Evolutionary conservation across 768 basidiomycete genomes (phyloP).

Genomic region (Boletus sp.): DNA sequence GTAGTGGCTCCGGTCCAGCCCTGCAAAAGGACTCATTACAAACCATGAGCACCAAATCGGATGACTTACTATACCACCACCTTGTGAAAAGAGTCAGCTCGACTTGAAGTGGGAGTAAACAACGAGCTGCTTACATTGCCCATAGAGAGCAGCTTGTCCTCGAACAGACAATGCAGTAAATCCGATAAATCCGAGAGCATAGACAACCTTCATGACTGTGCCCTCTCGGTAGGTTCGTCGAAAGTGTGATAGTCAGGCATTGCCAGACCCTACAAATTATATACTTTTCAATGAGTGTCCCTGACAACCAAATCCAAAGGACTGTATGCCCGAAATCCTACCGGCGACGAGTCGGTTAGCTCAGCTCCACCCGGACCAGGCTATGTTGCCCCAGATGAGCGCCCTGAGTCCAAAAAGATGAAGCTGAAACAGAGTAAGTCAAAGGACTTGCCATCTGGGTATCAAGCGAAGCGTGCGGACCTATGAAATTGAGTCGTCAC

Average conservation of each 20-base stretch:
- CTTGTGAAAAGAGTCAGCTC: conserved; percentile 1
- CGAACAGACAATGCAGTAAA: conserved; percentile 2
- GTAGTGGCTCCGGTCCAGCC: conserved; percentile 9
- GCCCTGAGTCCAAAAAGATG: neutral
- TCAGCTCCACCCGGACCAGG: neutral
- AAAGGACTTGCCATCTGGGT: neutral
- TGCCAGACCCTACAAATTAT: neutral
- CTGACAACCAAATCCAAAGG: neutral
- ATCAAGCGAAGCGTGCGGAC: neutral
- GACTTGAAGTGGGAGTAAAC: neutral
- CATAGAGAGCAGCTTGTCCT: conserved; percentile 10
- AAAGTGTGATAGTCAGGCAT: neutral
- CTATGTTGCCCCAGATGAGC: neutral
- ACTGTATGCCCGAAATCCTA: neutral
- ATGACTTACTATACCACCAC: conserved; percentile 6
- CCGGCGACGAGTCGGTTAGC: neutral
- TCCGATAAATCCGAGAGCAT: neutral
- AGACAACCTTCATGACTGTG: neutral
- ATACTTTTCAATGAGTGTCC: neutral
- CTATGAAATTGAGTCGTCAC: neutral
- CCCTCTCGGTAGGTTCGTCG: neutral
- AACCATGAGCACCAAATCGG: neutral
- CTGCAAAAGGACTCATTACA: neutral
- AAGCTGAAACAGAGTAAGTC: neutral
- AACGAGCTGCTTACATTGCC: conserved; percentile 4